Evolutionary conservation across 768 basidiomycete genomes (phyloP).

Genomic region (Russula lepida): DNA sequence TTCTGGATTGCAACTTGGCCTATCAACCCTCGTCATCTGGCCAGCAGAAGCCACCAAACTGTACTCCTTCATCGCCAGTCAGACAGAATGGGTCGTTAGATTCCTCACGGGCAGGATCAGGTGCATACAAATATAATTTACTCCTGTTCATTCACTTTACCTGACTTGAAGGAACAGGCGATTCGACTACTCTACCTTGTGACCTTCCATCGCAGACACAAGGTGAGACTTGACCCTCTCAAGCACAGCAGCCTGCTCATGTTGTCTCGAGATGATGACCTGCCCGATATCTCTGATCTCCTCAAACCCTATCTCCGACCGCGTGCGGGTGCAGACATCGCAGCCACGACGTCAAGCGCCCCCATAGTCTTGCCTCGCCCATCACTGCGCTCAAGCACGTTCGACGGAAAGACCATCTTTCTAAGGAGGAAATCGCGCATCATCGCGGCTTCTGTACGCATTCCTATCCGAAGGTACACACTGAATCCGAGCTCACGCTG

Average conservation of each 20-base stretch:
- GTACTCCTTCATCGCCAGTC: conserved; percentile 6
- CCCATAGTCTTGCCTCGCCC: conserved; percentile 20
- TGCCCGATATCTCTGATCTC: conserved; percentile 18
- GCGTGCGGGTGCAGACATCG: neutral
- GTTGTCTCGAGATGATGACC: conserved; percentile 9
- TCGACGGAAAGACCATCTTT: conserved; percentile 16
- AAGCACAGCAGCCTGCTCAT: neutral
- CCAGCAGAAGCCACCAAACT: neutral
- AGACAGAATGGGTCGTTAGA: conserved; percentile 3
- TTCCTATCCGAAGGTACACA: neutral
- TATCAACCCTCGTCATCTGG: neutral
- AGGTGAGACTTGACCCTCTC: conserved; percentile 6
- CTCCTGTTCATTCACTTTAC: neutral
- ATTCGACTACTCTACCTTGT: neutral
- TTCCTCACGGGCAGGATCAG: neutral
- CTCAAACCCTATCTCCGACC: conserved; percentile 12
- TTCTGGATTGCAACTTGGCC: neutral
- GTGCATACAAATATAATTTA: neutral
- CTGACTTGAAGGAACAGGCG: neutral
- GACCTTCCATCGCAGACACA: conserved; percentile 12
- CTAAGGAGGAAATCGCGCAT: conserved; percentile 11
- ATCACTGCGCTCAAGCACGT: conserved; percentile 18
- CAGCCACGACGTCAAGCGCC: neutral
- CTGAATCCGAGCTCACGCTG: neutral
- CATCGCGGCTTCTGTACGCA: neutral